Conservation (phyloP, 2,329 filamentous ascomycete species). For the Monilinia fructicola region DNA sequence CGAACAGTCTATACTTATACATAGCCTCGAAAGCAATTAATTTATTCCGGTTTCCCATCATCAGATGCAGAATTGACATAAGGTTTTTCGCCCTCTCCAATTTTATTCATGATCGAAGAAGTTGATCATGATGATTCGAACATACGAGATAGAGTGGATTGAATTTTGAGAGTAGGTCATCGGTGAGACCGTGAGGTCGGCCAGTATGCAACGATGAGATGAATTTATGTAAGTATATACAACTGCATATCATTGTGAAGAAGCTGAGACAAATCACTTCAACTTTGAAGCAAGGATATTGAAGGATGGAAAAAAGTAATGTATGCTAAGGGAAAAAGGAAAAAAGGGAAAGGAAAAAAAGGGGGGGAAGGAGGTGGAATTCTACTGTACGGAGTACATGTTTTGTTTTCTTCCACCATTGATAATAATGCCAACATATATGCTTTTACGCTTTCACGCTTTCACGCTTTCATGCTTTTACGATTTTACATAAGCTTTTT, state of each 20-base stretch:
- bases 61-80: neutral
- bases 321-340: neutral
- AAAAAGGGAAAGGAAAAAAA: neutral
- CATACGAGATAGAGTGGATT: constrained; percentile 18
- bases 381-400: too few species aligned
- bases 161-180: neutral
- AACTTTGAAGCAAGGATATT: neutral
- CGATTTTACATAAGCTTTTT: constrained; percentile 12
- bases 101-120: constrained; percentile 6
- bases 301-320: neutral
- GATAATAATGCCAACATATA: neutral
- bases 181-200: neutral
- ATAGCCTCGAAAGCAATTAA: constrained; percentile 4
- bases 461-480: too few species aligned
- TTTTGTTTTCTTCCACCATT: neutral
- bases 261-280: neutral
- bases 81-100: constrained; percentile 5
- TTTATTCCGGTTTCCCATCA: neutral
- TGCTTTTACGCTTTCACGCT: too few species aligned
- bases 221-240: neutral
- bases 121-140: neutral
- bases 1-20: neutral
- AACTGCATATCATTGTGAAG: neutral
- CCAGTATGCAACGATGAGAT: too few species aligned
- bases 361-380: neutral